Conservation (phyloP, 2,329 filamentous ascomycete genomes). For the Arachnomyces sp. region DNA sequence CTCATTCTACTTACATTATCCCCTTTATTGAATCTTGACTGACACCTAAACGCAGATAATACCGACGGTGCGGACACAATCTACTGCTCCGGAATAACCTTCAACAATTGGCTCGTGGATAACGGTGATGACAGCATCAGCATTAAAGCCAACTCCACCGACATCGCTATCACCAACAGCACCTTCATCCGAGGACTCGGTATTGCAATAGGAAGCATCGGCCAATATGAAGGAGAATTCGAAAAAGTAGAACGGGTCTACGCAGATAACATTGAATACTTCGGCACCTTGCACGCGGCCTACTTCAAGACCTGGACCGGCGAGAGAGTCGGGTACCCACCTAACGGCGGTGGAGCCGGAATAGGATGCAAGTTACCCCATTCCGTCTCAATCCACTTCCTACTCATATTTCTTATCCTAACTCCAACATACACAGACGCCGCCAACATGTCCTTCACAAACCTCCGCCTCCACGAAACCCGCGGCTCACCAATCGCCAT, state of each 20-base stretch:
- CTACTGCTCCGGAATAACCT: conserved; percentile 45
- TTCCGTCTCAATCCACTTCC: neutral
- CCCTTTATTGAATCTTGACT: no score
- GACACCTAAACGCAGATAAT: conserved; percentile 24
- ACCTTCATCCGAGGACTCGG: conserved; percentile 45
- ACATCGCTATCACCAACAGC: conserved; percentile 45
- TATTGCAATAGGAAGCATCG: conserved; percentile 52
- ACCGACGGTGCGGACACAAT: conserved; percentile 50
- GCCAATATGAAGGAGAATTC: conserved; percentile 44
- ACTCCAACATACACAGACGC: conserved; percentile 17
- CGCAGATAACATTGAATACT: conserved; percentile 41
- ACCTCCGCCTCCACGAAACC: conserved; percentile 24
- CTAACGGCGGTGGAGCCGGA: conserved; percentile 54
- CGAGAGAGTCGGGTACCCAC: conserved; percentile 43
- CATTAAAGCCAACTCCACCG: conserved; percentile 49
- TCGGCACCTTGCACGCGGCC: conserved; percentile 42
- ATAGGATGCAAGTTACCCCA: conserved; percentile 39
- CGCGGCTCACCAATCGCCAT: conserved; percentile 27
- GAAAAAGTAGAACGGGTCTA: conserved; percentile 46
- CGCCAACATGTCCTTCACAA: conserved; percentile 29
- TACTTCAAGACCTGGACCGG: conserved; percentile 56
- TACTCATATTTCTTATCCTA: no score
- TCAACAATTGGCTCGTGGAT: conserved; percentile 44
- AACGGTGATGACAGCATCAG: conserved; percentile 51
- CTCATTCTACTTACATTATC: no score